A percentile compares a stretch with the other conserved stretches of the same genome.
phyloP scores from a whole-genome alignment of 768 basidiomycete species.

The Termitomyces sp. region DNA sequence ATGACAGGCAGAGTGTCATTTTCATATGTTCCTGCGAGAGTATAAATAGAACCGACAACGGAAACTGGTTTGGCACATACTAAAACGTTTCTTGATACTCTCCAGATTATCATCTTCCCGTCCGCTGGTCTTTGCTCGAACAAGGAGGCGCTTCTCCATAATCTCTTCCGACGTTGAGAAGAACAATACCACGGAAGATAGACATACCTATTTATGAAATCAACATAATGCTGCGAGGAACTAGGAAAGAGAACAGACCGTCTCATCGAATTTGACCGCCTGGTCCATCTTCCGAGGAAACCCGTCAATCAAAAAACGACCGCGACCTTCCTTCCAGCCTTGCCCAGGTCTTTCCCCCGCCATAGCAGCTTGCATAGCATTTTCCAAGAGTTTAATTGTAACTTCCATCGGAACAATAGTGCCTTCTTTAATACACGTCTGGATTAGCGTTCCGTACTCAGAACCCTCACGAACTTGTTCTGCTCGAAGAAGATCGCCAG shows the following conservation, averaged over 20 bases:
- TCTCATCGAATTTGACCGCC: slow-evolving; percentile 84
- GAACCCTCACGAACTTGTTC: slow-evolving; percentile 90
- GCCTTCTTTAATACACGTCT: slow-evolving; percentile 85
- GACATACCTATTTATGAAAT: slow-evolving; percentile 59
- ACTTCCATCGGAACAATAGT: slow-evolving; percentile 96
- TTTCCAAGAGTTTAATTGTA: slow-evolving; percentile 92
- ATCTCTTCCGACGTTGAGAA: slow-evolving; percentile 85
- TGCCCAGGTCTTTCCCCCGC: slow-evolving; percentile 36
- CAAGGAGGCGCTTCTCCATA: slow-evolving; percentile 81
- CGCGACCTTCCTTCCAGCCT: slow-evolving; percentile 68
- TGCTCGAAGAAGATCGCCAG: slow-evolving; percentile 95
- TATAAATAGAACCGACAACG: neutral
- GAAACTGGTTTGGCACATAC: slow-evolving; percentile 39
- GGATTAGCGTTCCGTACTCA: slow-evolving; percentile 79
- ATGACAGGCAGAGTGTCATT: slow-evolving; percentile 93
- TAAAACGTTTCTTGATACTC: slow-evolving; percentile 95
- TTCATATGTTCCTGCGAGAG: slow-evolving; percentile 68
- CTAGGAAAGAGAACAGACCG: slow-evolving; percentile 42
- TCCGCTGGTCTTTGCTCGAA: slow-evolving; percentile 91
- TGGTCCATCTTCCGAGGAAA: slow-evolving; percentile 99
- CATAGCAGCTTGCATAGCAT: slow-evolving; percentile 76
- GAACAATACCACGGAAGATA: slow-evolving; percentile 78
- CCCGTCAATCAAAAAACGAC: slow-evolving; percentile 93
- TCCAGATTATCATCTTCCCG: slow-evolving; percentile 95
- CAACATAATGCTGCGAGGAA: neutral